Evolutionary conservation across 2,329 filamentous ascomycete species (phyloP), one percentile per base, ranked within the genome.

Genomic region (Ophiostoma piceae): DNA sequence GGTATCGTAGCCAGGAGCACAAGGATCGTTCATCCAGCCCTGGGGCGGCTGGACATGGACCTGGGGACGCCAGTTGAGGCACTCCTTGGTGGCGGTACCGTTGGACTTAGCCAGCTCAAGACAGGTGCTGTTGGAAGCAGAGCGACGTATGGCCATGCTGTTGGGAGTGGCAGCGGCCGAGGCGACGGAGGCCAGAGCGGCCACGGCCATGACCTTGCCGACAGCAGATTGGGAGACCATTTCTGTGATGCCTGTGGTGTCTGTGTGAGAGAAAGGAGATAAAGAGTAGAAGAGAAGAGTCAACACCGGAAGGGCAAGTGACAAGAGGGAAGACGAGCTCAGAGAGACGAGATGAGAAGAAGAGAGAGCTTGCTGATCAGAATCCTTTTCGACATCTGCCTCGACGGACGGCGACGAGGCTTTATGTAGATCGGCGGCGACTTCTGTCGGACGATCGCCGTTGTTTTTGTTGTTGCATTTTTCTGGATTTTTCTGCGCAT

Each of bases 1-100:
- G 16, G 81, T 81, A 75, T 84, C 82, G 73, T 83, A 85, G 76
- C 82, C 80, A 72, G 82, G 81, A 37, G 78, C 83, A 73, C 83
- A 84, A 16, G 83, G 83, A 72, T 85, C 80, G 77, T 82, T 75
- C 73, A 79, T 71, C 78, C 76, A 77, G 1, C 76, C 75, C 1
- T 66, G 62, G 12, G 75, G 73, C 11, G 75, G 66, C n/a, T 72
- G 75, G 54, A 77, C 70, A 66, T 77, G 69, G n/a, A 41, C 41
- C n/a, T 22, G 41, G 6, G 68, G 68, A 1, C 39, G 68, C 65
- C 65, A 66, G 12, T 66, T 26, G 22, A 66, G 65, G 37, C 65
- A 66, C 11, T 66, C 39, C 39, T 43, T 22, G 37, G 35, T 29
- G n/a, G n/a, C 65, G 5, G 65, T 66, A 37, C 65, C 65, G 39